Evolutionary conservation across 306 rosid genomes (phyloP).

Genomic region (Dryas drummondii): DNA sequence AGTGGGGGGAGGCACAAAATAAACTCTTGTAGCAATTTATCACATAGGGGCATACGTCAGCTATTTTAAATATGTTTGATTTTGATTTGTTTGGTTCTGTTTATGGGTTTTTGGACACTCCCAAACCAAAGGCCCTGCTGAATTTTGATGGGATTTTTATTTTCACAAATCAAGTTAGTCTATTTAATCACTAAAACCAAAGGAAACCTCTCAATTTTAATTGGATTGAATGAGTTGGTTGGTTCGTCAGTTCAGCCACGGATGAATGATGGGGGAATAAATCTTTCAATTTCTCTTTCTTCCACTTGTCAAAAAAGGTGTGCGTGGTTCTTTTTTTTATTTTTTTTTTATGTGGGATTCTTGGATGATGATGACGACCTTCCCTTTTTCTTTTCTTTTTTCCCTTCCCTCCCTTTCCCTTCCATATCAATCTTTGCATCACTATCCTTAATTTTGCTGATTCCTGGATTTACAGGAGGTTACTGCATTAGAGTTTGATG

Average conservation of each 20-base stretch:
- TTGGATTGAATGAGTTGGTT: not conserved
- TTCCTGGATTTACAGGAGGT: conserved; percentile 61
- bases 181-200: not conserved
- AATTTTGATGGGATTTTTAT: too few relatives aligned
- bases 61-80: too few relatives aligned
- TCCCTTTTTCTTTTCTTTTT: not conserved
- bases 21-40: too few relatives aligned
- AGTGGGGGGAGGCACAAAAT: too few relatives aligned
- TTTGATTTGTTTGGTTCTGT: too few relatives aligned
- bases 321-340: not conserved
- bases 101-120: too few relatives aligned
- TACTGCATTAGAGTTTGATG: conserved; percentile 83
- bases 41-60: too few relatives aligned
- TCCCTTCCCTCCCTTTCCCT: not conserved
- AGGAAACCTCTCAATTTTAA: not conserved
- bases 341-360: not conserved
- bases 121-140: too few relatives aligned
- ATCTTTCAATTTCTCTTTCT: not conserved
- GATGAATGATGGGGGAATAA: not conserved
- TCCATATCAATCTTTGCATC: not conserved
- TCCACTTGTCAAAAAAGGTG: not conserved
- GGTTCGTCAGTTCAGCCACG: not conserved
- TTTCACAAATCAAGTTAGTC: too few relatives aligned
- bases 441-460: not conserved
- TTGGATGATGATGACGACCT: not conserved